These are phyloP conservation scores for Castanopsis chinensis DNA, from an alignment of 306 rosid genomes.

Conservation along the genomic window DNA sequence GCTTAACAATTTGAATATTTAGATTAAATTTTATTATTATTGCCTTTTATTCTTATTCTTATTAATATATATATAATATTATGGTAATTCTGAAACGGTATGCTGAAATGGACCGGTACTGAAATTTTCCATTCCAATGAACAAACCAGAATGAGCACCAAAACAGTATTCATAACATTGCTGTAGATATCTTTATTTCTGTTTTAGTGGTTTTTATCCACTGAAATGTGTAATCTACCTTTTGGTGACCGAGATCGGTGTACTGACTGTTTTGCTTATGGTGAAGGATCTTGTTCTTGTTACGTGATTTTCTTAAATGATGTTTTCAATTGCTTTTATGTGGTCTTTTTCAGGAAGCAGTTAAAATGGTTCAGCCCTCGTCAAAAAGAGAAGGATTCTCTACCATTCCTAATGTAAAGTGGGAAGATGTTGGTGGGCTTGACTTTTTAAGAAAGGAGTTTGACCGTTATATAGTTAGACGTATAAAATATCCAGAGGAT, in stretches of 20 bases:
- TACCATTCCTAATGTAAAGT: constrained; percentile 69
- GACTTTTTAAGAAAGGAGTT: constrained; percentile 63
- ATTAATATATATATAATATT: too few species aligned
- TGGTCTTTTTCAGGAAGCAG: constrained; percentile 62
- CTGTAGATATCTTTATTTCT: background rate
- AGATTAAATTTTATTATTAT: too few species aligned
- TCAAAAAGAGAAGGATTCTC: constrained; percentile 91
- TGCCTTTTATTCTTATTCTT: too few species aligned
- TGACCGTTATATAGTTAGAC: constrained; percentile 56
- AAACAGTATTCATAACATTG: too few species aligned
- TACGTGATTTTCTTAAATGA: background rate
- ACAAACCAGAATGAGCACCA: too few species aligned
- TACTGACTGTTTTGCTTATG: too few species aligned
- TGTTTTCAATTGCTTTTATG: constrained; percentile 5
- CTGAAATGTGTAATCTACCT: background rate
- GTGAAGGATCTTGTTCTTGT: background rate
- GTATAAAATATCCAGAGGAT: constrained; percentile 60
- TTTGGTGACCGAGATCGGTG: background rate
- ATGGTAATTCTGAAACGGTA: too few species aligned
- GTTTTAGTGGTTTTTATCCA: background rate
- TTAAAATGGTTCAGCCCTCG: constrained; percentile 77
- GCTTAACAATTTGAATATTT: too few species aligned
- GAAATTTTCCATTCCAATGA: too few species aligned
- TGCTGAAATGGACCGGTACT: too few species aligned
- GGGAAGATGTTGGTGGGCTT: constrained; percentile 96